These are phyloP conservation scores for Penicillium riverlandense DNA, from an alignment of 495 filamentous ascomycete genomes.

Conservation along the genomic window DNA sequence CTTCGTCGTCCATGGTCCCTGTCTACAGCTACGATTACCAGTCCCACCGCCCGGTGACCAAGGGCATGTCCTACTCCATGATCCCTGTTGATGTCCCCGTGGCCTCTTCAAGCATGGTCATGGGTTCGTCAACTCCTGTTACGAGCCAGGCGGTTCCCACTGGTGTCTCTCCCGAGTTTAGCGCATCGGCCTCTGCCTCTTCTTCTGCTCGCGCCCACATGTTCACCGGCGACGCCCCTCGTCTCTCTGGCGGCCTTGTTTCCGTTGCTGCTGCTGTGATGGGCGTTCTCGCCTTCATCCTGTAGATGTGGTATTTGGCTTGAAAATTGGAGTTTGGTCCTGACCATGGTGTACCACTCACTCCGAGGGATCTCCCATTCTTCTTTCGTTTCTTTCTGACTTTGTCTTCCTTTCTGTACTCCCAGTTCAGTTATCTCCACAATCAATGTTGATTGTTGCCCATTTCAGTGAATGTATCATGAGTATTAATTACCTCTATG, in stretches of 20 bases:
- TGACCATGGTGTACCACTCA: no score
- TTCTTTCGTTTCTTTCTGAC: not conserved
- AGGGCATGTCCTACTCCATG: conserved; percentile 11
- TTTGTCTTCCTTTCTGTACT: conserved; percentile 6
- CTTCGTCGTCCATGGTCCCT: not conserved
- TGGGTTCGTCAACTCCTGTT: conserved; percentile 5
- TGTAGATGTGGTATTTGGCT: conserved; percentile 13
- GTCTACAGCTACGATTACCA: not conserved
- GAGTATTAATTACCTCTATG: conserved; percentile 5
- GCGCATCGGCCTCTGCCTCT: conserved; percentile 8
- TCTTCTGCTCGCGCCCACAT: conserved; percentile 3
- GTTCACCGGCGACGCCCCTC: conserved; percentile 23
- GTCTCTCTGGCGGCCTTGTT: conserved; percentile 19
- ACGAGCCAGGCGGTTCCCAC: conserved; percentile 3
- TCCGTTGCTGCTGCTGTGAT: conserved; percentile 21
- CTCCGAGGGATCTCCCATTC: not conserved
- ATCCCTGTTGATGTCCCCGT: conserved; percentile 29
- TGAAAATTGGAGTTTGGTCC: no score
- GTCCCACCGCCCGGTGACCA: conserved; percentile 7
- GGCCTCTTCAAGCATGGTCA: conserved; percentile 5
- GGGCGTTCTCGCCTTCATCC: conserved; percentile 25
- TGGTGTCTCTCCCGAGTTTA: conserved; percentile 8
- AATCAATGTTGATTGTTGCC: conserved; percentile 11
- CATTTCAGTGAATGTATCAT: not conserved
- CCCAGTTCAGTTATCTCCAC: not conserved